Evolutionary conservation across 2,329 filamentous ascomycete genomes (phyloP), one percentile per base, ranked within the genome.

Genomic region (Trichoderma polysporum): DNA sequence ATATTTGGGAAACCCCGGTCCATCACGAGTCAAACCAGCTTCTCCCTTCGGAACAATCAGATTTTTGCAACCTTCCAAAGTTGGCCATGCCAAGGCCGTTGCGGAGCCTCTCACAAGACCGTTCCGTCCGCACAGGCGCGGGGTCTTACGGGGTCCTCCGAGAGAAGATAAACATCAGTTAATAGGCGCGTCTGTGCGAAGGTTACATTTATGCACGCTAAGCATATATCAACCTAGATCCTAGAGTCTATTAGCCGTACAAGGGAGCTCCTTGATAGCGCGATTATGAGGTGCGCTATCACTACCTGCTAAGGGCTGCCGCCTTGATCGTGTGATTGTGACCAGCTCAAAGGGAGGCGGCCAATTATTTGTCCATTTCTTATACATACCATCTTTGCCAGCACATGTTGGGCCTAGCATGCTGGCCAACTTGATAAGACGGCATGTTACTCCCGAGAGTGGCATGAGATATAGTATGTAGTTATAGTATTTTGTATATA

Each of bases 21-120:
- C n/a, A n/a, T n/a, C n/a, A n/a, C n/a, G n/a, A n/a, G n/a, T n/a
- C 53, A 56, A 39, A 56, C 31, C 58, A 61, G 58, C 58, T 50
- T 61, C 58, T 52, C 58, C 54, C 45, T 61, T 61, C 45, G 45
- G 58, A 50, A 52, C 45, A 29, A 50, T 52, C 22, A 61, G 45
- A 54, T 29, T 33, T 22, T 54, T 60, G 45, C 27, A 49, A 63
- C 60, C 60, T 63, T 63, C 60, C 60, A 25, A 19, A 41, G 49
- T 56, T 3, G 60, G 60, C 37, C 27, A 35, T 31, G 50, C 35
- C 60, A 35, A 54, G 50, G 29, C 39, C 39, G 35, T 56, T 57
- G 31, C 53, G 31, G 53, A 57, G 31, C 31, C 31, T 37, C n/a
- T 9, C 22, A 15, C n/a, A 62, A 27, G 47, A 29, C 59, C 31